Evolutionary conservation across 345 rosid species (phyloP).

Genomic region (Eucalyptus decipiens): DNA sequence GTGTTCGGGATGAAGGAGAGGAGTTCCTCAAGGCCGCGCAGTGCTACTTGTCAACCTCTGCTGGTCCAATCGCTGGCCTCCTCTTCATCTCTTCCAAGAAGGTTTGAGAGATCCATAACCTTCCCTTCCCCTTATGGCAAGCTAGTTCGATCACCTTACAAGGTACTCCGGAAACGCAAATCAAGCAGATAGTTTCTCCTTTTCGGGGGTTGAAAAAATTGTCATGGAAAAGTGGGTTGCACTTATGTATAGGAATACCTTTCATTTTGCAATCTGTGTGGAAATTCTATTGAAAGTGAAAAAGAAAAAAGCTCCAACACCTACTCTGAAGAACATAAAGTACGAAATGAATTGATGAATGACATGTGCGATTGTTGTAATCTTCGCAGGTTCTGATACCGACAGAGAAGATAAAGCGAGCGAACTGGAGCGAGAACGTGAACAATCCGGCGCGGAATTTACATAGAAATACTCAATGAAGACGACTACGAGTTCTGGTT

Average conservation of each 20-base stretch:
- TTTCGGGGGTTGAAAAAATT: not conserved
- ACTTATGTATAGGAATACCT: no score
- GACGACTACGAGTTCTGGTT: constrained; percentile 27
- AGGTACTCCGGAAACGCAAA: constrained; percentile 1
- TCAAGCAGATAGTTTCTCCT: not conserved
- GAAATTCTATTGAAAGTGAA: not conserved
- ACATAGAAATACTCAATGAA: constrained; percentile 2
- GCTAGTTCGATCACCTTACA: not conserved
- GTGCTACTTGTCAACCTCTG: constrained; percentile 24
- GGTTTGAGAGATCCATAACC: constrained; percentile 7
- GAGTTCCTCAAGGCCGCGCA: constrained; percentile 28
- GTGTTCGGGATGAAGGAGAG: constrained; percentile 15
- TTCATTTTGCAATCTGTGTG: not conserved
- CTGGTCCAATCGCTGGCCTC: constrained; percentile 26
- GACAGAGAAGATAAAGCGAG: not conserved
- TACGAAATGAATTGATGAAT: not conserved
- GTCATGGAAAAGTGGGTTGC: not conserved
- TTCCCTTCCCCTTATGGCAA: not conserved
- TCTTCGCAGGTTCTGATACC: constrained; percentile 22
- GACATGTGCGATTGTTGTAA: not conserved
- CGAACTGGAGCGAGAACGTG: constrained; percentile 3
- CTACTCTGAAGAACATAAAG: not conserved
- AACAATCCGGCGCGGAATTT: constrained; percentile 14
- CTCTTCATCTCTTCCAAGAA: constrained; percentile 21
- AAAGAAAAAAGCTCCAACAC: not conserved